Base-by-base conservation (phyloP, 768 basidiomycete species). In the Russula vinacea region DNA sequence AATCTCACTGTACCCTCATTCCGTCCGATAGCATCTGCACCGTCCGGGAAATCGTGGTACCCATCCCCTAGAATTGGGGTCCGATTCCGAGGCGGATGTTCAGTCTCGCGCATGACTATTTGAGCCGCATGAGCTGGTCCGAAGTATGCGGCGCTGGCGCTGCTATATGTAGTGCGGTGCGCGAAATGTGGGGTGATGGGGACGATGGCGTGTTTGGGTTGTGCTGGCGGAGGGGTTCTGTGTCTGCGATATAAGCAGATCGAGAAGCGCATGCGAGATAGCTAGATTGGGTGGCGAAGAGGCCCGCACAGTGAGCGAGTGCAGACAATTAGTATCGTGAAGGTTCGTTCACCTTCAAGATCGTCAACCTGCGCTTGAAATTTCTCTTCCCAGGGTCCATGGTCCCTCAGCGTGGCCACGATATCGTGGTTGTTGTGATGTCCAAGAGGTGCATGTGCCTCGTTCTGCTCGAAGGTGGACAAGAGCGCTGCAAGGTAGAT, bases 1-100 rank as follows among this genome's bases (percentile, higher is more conserved):
- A 92, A 94, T 61, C 91, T 79, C n/a, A 92, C 87, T 3, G 90
- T 92, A 39, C 88, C 88, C 69, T 90, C 89, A 70, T 90, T 90
- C 70, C 84, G 81, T 24, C 88, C 88, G 16, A 83, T 71, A 55
- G 80, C 78, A 42, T 79, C 76, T 57, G 82, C 84, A 51, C 81
- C 83, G 22, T 76, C 76, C 19, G 72, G 76, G 35, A 73, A 71
- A 61, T 74, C 66, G 35, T 58, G 56, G 35, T 44, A 67, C 14
- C 53, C 64, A 19, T 69, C 69, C 11, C n/a, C 44, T 1, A 62
- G 22, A 19, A 64, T 26, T 19, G 59, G 66, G 11, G 56, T 62
- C n/a, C 68, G 66, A 45, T 58, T 63, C 22, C 84, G 79, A 56
- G 82, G 81, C 14, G 82, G 78, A 68, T 87, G 83, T 69, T 92